Conservation (phyloP, 208 protist species). For the Crithidia brevicula region DNA sequence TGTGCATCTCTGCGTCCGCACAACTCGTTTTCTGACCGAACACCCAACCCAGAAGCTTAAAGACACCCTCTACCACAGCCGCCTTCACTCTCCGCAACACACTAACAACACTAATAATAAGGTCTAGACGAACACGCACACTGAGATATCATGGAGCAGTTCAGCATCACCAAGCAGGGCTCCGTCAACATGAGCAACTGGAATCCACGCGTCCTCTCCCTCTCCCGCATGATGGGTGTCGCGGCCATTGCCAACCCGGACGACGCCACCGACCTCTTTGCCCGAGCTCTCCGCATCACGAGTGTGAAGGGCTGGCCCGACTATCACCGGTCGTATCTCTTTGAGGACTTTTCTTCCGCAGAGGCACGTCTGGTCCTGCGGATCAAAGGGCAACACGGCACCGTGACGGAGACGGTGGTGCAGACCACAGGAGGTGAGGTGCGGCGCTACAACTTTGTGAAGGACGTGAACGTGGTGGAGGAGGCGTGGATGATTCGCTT, state of each 20-base stretch:
- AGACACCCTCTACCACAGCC: too few relatives aligned
- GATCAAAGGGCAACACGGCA: slow-evolving; percentile 2
- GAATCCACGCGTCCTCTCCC: background rate
- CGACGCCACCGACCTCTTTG: slow-evolving; percentile 1
- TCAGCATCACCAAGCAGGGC: slow-evolving; percentile 6
- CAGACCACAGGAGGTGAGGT: background rate
- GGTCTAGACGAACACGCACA: background rate
- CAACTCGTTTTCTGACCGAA: too few relatives aligned
- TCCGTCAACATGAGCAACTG: background rate
- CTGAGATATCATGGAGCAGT: background rate
- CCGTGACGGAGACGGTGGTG: slow-evolving; percentile 1
- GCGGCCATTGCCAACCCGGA: background rate
- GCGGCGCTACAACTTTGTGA: slow-evolving; percentile 10
- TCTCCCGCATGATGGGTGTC: slow-evolving; percentile 3
- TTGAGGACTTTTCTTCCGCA: background rate
- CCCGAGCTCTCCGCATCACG: background rate
- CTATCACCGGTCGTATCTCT: slow-evolving; percentile 4
- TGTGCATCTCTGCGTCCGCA: too few relatives aligned
- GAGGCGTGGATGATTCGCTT: slow-evolving; percentile 14
- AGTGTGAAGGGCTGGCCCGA: slow-evolving; percentile 12
- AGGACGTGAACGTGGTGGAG: background rate
- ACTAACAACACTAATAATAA: too few relatives aligned
- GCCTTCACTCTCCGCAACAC: too few relatives aligned
- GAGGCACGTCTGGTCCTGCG: slow-evolving; percentile 1
- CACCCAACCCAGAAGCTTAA: too few relatives aligned